Percentiles rank a stretch among this genome's conserved stretches.
Conservation (phyloP, 805 yeast species). For the Priceomyces melissophilus region DNA sequence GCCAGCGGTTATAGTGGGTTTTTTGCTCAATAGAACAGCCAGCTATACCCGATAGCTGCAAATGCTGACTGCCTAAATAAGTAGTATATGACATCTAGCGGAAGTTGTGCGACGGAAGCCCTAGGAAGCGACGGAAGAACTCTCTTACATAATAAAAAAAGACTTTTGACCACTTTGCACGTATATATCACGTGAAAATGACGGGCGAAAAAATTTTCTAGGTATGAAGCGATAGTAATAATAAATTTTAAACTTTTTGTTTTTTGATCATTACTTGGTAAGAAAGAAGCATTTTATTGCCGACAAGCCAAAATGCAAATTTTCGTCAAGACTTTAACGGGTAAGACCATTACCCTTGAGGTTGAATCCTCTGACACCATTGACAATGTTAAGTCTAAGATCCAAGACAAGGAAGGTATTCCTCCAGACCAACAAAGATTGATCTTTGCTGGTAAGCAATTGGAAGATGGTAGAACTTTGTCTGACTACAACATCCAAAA, state of each 20-base stretch:
- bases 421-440: constrained; percentile 99
- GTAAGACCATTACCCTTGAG: constrained; percentile 98
- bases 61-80: neutral
- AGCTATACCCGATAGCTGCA: neutral
- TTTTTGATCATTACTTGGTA: constrained; percentile 26
- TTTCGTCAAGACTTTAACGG: constrained; percentile 99
- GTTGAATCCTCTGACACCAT: constrained; percentile 98
- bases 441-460: constrained; percentile 99
- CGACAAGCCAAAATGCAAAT: constrained; percentile 68
- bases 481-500: constrained; percentile 99
- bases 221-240: neutral
- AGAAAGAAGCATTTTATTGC: constrained; percentile 48
- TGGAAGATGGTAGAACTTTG: constrained; percentile 98
- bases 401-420: constrained; percentile 98
- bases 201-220: constrained; percentile 6
- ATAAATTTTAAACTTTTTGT: constrained; percentile 4
- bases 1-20: too few species aligned
- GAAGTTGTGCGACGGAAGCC: constrained; percentile 1
- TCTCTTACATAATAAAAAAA: neutral
- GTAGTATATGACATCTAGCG: neutral
- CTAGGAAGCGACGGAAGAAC: neutral
- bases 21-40: too few species aligned
- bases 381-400: constrained; percentile 98
- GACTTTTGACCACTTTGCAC: too few species aligned
- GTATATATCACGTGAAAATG: neutral